Evolutionary conservation across 2,329 filamentous ascomycete genomes (phyloP).

Genomic region (Alternaria postmessia): DNA sequence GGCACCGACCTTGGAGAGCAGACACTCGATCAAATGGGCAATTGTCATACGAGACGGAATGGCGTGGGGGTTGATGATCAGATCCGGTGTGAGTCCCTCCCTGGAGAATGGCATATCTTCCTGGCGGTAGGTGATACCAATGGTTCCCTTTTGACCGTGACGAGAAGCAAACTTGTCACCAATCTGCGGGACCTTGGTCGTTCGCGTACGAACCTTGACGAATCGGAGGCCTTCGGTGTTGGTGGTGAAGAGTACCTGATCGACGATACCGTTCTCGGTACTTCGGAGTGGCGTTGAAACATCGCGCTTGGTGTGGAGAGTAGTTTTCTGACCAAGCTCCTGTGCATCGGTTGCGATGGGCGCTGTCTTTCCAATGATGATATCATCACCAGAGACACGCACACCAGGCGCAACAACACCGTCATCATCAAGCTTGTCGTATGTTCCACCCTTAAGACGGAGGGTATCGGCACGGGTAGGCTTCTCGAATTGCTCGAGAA

Average conservation of each 20-base stretch:
- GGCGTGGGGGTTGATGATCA: constrained; percentile 99
- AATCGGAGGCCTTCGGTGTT: constrained; percentile 94
- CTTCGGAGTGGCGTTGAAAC: constrained; percentile 93
- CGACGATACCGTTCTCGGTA: constrained; percentile 96
- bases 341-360: constrained; percentile 92
- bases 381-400: constrained; percentile 95
- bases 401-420: constrained; percentile 93
- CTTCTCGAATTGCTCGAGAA: constrained; percentile 95
- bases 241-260: constrained; percentile 91
- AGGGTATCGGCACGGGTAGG: constrained; percentile 88
- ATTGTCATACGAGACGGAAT: constrained; percentile 99
- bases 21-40: constrained; percentile 99
- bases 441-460: constrained; percentile 91
- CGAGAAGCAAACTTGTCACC: constrained; percentile 99
- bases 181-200: constrained; percentile 97
- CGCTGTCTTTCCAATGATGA: constrained; percentile 98
- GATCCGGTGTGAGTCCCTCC: constrained; percentile 89
- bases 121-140: constrained; percentile 96
- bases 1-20: constrained; percentile 93
- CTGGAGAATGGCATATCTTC: constrained; percentile 98
- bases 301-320: constrained; percentile 89
- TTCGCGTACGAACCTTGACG: constrained; percentile 96
- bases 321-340: constrained; percentile 90
- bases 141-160: constrained; percentile 98
- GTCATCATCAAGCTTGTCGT: constrained; percentile 97